phyloP scores from a whole-genome alignment of 805 yeast genomes.

The Wickerhamomyces bovis region DNA sequence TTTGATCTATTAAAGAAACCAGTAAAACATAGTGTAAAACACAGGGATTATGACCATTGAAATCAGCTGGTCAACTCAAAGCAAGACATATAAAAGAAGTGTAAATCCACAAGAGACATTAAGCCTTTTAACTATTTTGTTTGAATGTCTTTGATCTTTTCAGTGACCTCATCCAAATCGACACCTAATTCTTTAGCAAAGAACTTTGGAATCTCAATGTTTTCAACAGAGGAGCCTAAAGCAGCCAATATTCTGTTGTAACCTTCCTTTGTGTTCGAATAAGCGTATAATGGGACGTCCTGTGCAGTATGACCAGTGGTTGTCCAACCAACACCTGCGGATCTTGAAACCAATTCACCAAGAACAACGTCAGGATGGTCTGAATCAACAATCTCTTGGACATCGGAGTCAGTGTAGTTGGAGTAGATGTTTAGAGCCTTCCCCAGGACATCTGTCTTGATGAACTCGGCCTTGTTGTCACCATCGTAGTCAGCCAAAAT shows the following conservation, averaged over 20 bases:
- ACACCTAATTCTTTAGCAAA: slow-evolving; percentile 50
- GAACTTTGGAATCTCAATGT: slow-evolving; percentile 75
- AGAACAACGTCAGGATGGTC: slow-evolving; percentile 37
- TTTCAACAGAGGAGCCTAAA: slow-evolving; percentile 79
- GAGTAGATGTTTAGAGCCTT: slow-evolving; percentile 15
- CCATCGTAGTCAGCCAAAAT: slow-evolving; percentile 34
- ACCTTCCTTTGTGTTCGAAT: slow-evolving; percentile 52
- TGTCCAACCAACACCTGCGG: slow-evolving; percentile 91
- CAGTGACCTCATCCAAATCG: slow-evolving; percentile 44
- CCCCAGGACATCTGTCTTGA: slow-evolving; percentile 48
- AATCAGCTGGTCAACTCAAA: too few species aligned
- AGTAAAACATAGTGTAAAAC: too few species aligned
- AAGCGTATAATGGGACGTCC: slow-evolving; percentile 84
- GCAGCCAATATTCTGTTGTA: slow-evolving; percentile 35
- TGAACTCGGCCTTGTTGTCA: slow-evolving; percentile 35
- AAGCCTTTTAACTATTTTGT: slow-evolving; percentile 1
- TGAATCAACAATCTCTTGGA: slow-evolving; percentile 34
- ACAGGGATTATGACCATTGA: too few species aligned
- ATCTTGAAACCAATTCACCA: slow-evolving; percentile 59
- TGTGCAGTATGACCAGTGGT: slow-evolving; percentile 94
- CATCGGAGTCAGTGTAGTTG: slow-evolving; percentile 40
- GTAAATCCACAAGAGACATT: neutral
- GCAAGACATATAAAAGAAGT: neutral
- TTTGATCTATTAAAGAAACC: too few species aligned
- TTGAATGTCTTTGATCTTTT: slow-evolving; percentile 40